phyloP scores from a whole-genome alignment of 352 stramenopile genomes.

The Globisporangium paddicum region DNA sequence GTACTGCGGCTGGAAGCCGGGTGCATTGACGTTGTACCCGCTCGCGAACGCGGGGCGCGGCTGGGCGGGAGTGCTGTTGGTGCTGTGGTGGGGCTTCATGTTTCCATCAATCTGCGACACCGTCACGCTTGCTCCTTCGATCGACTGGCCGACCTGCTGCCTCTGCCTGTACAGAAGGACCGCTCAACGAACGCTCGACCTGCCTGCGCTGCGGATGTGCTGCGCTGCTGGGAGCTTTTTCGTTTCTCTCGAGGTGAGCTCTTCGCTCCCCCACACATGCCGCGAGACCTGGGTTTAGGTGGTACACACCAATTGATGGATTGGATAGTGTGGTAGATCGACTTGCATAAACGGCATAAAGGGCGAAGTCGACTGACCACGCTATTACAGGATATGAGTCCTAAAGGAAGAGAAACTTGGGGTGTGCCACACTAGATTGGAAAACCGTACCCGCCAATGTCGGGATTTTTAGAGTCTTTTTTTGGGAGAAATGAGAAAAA shows the following conservation, averaged over 20 bases:
- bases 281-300: neutral
- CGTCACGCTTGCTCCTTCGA: neutral
- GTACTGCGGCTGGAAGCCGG: slow-evolving; percentile 37
- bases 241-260: slow-evolving; percentile 8
- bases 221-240: slow-evolving; percentile 6
- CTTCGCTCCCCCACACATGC: neutral
- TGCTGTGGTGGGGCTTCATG: slow-evolving; percentile 42
- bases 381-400: no score
- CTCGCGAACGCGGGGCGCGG: slow-evolving; percentile 10
- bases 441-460: no score
- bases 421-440: no score
- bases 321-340: no score
- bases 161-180: neutral
- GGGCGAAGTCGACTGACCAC: no score
- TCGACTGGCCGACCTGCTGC: neutral
- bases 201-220: no score
- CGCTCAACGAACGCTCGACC: slow-evolving; percentile 8
- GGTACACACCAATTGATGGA: neutral
- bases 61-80: slow-evolving; percentile 10
- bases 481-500: neutral
- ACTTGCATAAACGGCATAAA: no score
- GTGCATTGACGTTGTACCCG: slow-evolving; percentile 27
- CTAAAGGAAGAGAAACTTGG: no score
- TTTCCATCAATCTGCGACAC: slow-evolving; percentile 32
- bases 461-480: no score